Conservation (phyloP, 176 grass and related monocot species). For the Ensete glaucum region DNA sequence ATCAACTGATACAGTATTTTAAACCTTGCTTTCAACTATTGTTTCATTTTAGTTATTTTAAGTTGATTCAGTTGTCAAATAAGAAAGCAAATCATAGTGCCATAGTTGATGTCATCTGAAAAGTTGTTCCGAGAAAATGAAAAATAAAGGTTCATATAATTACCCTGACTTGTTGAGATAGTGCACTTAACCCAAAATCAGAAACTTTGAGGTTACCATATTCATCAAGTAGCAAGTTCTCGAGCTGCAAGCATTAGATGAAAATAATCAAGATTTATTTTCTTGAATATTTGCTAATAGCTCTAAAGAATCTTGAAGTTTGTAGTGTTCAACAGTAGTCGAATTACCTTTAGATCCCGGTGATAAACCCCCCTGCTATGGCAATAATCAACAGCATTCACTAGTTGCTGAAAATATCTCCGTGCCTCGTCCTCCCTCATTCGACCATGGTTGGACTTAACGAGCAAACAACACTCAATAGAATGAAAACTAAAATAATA, state of each 20-base stretch:
- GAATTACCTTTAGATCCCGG: conserved; percentile 75
- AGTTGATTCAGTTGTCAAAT: no score
- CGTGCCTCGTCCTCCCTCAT: conserved; percentile 83
- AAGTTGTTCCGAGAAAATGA: no score
- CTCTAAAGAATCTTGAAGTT: background rate
- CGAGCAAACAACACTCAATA: background rate
- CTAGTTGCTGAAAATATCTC: conserved; percentile 52
- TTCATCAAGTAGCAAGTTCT: conserved; percentile 78
- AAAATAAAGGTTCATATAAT: background rate
- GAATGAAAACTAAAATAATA: no score
- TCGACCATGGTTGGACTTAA: conserved; percentile 72
- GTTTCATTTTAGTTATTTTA: no score
- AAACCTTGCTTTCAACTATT: no score
- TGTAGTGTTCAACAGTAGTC: background rate
- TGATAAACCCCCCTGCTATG: conserved; percentile 93
- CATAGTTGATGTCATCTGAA: no score
- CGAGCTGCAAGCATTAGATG: conserved; percentile 40
- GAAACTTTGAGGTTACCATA: conserved; percentile 81
- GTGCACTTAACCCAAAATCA: conserved; percentile 87
- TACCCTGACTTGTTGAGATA: conserved; percentile 85
- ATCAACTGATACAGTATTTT: no score
- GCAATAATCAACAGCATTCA: conserved; percentile 56
- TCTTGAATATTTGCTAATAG: background rate
- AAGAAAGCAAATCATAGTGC: no score
- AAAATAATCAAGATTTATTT: conserved; percentile 20